Evolutionary conservation across 306 rosid genomes (phyloP).

Genomic region (Prunus salicina): DNA sequence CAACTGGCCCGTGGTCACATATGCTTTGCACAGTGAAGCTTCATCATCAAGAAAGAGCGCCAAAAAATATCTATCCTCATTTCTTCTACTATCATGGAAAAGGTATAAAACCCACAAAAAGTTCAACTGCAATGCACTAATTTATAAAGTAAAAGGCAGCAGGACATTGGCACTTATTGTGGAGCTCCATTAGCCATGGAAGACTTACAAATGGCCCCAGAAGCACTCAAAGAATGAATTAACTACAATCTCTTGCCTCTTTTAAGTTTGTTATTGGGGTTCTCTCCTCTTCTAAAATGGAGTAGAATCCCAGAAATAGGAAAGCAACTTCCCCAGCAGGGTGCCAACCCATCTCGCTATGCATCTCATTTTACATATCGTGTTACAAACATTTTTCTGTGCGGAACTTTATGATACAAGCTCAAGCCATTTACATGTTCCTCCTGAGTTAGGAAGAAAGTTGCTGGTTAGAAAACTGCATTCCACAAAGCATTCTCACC

Average conservation of each 20-base stretch:
- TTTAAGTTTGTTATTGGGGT: slow-evolving; percentile 23
- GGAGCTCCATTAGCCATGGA: slow-evolving; percentile 24
- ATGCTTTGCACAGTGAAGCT: slow-evolving; percentile 2
- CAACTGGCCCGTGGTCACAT: neutral
- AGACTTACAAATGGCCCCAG: slow-evolving; percentile 19
- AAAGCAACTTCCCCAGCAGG: slow-evolving; percentile 2
- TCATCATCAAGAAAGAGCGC: slow-evolving; percentile 4
- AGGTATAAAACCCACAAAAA: neutral
- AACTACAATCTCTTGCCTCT: slow-evolving; percentile 9
- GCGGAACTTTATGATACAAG: slow-evolving; percentile 17
- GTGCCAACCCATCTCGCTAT: neutral
- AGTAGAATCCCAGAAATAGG: slow-evolving; percentile 26
- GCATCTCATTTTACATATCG: slow-evolving; percentile 24
- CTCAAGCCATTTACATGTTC: slow-evolving; percentile 13
- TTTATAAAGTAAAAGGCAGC: slow-evolving; percentile 6
- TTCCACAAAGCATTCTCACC: slow-evolving; percentile 53
- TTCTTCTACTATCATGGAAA: slow-evolving; percentile 9
- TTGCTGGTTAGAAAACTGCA: slow-evolving; percentile 35
- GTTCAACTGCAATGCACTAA: slow-evolving; percentile 8
- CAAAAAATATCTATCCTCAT: neutral
- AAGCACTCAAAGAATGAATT: slow-evolving; percentile 29
- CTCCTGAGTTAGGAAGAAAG: slow-evolving; percentile 32
- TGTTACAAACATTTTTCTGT: slow-evolving; percentile 2
- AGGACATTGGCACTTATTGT: slow-evolving; percentile 4
- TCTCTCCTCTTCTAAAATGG: slow-evolving; percentile 39